Conservation (phyloP, 2,329 filamentous ascomycete genomes). For the Alternaria sp. region DNA sequence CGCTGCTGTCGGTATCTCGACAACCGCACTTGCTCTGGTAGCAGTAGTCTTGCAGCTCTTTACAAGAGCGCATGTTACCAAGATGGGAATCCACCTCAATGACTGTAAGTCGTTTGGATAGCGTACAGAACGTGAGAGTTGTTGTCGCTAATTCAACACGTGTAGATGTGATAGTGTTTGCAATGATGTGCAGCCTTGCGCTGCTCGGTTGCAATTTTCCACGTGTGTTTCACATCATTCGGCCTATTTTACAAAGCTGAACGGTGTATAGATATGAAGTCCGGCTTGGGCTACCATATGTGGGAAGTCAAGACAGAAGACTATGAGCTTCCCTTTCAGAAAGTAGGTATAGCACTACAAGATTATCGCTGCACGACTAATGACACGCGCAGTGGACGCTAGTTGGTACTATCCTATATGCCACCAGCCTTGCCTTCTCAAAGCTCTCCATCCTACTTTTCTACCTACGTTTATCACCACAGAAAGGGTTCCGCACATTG, state of each 20-base stretch:
- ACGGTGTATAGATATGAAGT: not conserved
- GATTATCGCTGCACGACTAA: not conserved
- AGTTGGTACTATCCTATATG: not conserved
- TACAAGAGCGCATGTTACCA: not conserved
- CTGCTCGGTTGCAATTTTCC: conserved; percentile 2
- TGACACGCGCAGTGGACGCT: not conserved
- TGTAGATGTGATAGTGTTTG: not conserved
- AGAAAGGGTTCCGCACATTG: not conserved
- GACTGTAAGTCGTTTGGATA: not conserved
- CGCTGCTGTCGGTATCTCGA: not conserved
- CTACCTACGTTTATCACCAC: conserved; percentile 2
- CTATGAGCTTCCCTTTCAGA: not conserved
- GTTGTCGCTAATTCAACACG: not conserved
- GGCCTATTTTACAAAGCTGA: not conserved
- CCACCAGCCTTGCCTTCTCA: conserved; percentile 5
- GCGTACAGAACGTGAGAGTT: not conserved
- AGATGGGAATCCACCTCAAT: not conserved
- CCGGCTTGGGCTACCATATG: conserved; percentile 1
- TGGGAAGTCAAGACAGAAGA: conserved; percentile 2
- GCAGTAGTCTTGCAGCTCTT: not conserved
- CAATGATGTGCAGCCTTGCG: conserved; percentile 2
- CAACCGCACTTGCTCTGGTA: not conserved
- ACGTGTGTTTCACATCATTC: not conserved
- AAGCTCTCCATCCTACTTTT: conserved; percentile 3
- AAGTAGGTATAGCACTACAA: not conserved